Evolutionary conservation across 331 rosid genomes (phyloP).

Genomic region (Rosa hybrid): DNA sequence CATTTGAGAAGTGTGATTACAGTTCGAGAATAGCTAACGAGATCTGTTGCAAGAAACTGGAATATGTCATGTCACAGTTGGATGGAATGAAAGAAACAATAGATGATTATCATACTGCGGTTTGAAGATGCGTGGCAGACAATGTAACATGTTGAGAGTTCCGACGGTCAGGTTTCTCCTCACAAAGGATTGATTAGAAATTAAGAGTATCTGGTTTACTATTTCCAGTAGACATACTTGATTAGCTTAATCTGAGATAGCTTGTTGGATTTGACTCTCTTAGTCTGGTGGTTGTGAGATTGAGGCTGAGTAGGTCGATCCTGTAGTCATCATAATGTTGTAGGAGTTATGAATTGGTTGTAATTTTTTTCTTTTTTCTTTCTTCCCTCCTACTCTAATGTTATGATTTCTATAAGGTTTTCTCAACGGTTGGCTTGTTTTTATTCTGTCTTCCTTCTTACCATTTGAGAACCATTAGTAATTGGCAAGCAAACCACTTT

Average conservation of each 20-base stretch:
- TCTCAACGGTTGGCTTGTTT: not conserved
- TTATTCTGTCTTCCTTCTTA: not conserved
- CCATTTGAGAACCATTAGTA: not conserved
- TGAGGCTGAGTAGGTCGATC: not conserved
- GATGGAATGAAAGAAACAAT: slow-evolving; percentile 74
- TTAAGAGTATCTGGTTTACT: not conserved
- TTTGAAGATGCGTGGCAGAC: slow-evolving; percentile 34
- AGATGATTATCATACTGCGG: slow-evolving; percentile 55
- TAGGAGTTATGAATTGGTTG: not conserved
- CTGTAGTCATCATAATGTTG: not conserved
- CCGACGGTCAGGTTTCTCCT: not conserved
- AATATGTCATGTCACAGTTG: slow-evolving; percentile 59
- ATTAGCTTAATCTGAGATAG: not conserved
- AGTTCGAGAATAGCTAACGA: slow-evolving; percentile 82
- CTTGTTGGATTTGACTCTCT: not conserved
- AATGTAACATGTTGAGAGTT: not conserved
- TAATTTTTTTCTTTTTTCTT: not conserved
- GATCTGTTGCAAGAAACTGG: slow-evolving; percentile 74
- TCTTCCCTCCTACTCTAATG: not conserved
- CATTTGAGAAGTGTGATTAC: slow-evolving; percentile 66
- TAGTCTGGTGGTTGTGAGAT: not conserved
- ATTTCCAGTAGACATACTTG: not conserved
- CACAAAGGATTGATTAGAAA: not conserved
- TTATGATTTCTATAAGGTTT: not conserved
- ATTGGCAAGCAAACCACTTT: not conserved